phyloP scores from a whole-genome alignment of 495 filamentous ascomycete species.

The Trichodelitschia bisporula region DNA sequence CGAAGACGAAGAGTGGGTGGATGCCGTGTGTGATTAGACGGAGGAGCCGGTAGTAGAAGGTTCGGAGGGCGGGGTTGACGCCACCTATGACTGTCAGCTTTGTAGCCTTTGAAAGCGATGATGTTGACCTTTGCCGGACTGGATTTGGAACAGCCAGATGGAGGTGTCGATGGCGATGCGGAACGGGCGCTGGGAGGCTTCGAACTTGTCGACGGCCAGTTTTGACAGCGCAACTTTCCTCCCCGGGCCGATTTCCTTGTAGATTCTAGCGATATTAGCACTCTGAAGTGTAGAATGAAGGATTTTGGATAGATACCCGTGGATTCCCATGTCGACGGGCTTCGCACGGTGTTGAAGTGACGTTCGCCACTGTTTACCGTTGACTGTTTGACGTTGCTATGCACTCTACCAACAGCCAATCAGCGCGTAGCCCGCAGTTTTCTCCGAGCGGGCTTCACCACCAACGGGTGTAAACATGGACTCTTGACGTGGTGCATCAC shows the following conservation, averaged over 20 bases:
- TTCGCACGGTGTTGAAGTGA: neutral
- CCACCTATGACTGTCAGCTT: slow-evolving; percentile 28
- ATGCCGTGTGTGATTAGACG: slow-evolving; percentile 60
- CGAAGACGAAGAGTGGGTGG: slow-evolving; percentile 85
- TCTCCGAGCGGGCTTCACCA: too few relatives aligned
- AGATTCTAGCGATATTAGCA: slow-evolving; percentile 34
- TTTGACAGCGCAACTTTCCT: slow-evolving; percentile 63
- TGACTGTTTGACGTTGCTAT: too few relatives aligned
- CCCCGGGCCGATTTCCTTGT: slow-evolving; percentile 65
- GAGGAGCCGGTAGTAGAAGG: slow-evolving; percentile 75
- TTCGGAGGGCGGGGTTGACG: slow-evolving; percentile 72
- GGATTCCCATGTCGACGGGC: slow-evolving; percentile 15
- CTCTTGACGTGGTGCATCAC: too few relatives aligned
- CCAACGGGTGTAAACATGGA: too few relatives aligned
- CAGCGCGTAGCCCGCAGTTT: too few relatives aligned
- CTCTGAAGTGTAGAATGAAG: neutral
- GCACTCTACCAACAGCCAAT: too few relatives aligned
- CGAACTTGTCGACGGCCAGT: slow-evolving; percentile 50
- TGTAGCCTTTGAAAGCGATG: neutral
- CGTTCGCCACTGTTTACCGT: neutral
- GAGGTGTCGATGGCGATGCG: slow-evolving; percentile 84
- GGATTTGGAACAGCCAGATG: slow-evolving; percentile 93
- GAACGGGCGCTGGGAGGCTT: slow-evolving; percentile 43
- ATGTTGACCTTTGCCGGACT: slow-evolving; percentile 40
- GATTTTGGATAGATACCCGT: slow-evolving; percentile 8